Evolutionary conservation across 352 stramenopile species (phyloP).

Genomic region (Phytophthora colocasiae): DNA sequence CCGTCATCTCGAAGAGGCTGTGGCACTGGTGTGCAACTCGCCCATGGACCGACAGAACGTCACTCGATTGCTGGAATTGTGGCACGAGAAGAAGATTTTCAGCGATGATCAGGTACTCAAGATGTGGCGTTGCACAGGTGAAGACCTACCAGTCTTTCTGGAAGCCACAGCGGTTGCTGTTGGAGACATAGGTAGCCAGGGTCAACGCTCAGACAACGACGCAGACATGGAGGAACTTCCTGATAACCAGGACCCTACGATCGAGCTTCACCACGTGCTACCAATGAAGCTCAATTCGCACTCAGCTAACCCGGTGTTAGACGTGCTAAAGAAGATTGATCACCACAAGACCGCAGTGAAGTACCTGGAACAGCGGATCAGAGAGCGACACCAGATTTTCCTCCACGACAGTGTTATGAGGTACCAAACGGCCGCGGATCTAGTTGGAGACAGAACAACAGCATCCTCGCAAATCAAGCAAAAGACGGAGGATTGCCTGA

Average conservation of each 20-base stretch:
- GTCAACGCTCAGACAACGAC: conserved; percentile 1
- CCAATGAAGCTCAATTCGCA: conserved; percentile 83
- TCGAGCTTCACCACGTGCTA: conserved; percentile 51
- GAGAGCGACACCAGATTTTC: conserved; percentile 63
- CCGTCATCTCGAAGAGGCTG: conserved; percentile 68
- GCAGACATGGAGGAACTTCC: conserved; percentile 32
- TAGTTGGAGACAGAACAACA: conserved; percentile 60
- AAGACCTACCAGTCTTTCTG: conserved; percentile 71
- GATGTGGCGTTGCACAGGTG: conserved; percentile 82
- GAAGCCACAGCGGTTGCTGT: conserved; percentile 27
- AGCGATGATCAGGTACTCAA: conserved; percentile 60
- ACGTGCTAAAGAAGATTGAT: conserved; percentile 86
- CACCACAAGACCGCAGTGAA: conserved; percentile 72
- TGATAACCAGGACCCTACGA: conserved; percentile 38
- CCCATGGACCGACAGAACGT: conserved; percentile 84
- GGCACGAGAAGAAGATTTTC: conserved; percentile 80
- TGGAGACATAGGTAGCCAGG: conserved; percentile 16
- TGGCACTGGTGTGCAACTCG: conserved; percentile 86
- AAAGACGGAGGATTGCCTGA: conserved; percentile 68
- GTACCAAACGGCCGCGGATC: conserved; percentile 60
- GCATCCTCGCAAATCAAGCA: conserved; percentile 57
- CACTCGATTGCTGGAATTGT: conserved; percentile 74
- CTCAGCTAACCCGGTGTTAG: conserved; percentile 74
- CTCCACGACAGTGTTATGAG: conserved; percentile 54
- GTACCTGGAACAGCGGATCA: conserved; percentile 67